Evolutionary conservation across 176 grass and related monocot genomes (phyloP), one percentile per base, ranked within the genome.

Genomic region (Eragrostis curvula): DNA sequence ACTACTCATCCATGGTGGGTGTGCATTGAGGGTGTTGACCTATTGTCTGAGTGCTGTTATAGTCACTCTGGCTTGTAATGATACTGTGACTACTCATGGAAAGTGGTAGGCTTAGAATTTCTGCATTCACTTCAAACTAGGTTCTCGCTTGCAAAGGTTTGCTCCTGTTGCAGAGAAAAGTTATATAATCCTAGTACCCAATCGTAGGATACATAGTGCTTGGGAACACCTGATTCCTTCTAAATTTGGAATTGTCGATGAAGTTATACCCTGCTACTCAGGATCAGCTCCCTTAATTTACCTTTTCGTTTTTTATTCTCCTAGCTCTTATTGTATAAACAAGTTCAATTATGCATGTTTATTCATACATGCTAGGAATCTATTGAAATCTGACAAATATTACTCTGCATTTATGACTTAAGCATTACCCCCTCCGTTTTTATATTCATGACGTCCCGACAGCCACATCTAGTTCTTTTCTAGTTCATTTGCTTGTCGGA

Each of bases 191-290:
- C 55, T n/a, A 17, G 45, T 48, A 24, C 50, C n/a, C 18, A 74
- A 79, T 14, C 16, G 80, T 70, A n/a, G 52, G 14, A 79, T 70
- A 32, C 21, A 18, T 30, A 73, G 50, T 27, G 24, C n/a, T 51
- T 74, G 27, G 65, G 36, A 79, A 66, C 16, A 83, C 44, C 83
- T 58, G 49, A 32, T 62, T 47, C 1, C 36, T 14, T 63, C 27
- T 70, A 66, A 56, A 7, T 51, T 82, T n/a, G n/a, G 23, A 61
- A 74, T 49, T 47, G 13, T 24, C 52, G 4, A 11, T 58, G 45
- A 43, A 51, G 28, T 62, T 24, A 67, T n/a, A 8, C 53, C 62
- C 49, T 67, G 46, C 48, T 66, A 32, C 46, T 52, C 46, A 52
- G 46, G 45, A 52, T 46, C 45, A 41, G 18, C 29, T 40, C 20